Conservation (phyloP, 176 grass and related monocot species). For the Thinopyrum elongatum region DNA sequence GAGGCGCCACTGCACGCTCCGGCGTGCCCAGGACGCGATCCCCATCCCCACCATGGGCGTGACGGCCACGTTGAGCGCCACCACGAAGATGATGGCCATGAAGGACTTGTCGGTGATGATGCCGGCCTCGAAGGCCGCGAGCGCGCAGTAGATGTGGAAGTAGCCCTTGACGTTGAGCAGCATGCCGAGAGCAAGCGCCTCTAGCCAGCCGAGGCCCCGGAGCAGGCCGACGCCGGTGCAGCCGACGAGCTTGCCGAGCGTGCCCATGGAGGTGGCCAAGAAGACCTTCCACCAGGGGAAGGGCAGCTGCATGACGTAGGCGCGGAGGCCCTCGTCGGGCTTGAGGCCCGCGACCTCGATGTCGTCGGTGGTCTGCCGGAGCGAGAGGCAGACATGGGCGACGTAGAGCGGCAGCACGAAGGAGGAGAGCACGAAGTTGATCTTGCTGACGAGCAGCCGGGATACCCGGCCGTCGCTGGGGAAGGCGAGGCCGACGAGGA, state of each 20-base stretch:
- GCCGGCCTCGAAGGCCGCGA: constrained; percentile 29
- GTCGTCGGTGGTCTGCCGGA: constrained; percentile 46
- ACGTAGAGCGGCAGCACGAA: constrained; percentile 64
- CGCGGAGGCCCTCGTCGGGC: background rate
- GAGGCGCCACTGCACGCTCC: constrained; percentile 47
- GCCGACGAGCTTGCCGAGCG: constrained; percentile 52
- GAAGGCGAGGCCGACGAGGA: constrained; percentile 67
- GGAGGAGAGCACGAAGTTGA: constrained; percentile 69
- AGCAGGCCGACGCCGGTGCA: constrained; percentile 34
- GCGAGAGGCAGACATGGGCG: constrained; percentile 49
- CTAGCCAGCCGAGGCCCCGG: constrained; percentile 42
- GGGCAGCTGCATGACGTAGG: constrained; percentile 42
- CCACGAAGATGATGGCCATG: constrained; percentile 55
- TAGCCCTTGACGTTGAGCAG: constrained; percentile 82
- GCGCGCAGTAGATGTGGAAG: constrained; percentile 77
- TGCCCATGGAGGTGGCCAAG: constrained; percentile 46
- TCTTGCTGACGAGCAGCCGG: constrained; percentile 58
- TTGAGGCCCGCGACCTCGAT: constrained; percentile 2
- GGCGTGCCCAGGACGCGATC: constrained; percentile 54
- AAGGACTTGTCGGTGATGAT: constrained; percentile 66
- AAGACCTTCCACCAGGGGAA: constrained; percentile 50
- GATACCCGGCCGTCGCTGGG: constrained; percentile 62
- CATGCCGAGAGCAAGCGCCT: constrained; percentile 62
- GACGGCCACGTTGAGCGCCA: constrained; percentile 47
- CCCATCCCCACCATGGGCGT: constrained; percentile 51